Evolutionary conservation across 192 early-diverging fungal species (phyloP).

Genomic region (Coemansia sp.): DNA sequence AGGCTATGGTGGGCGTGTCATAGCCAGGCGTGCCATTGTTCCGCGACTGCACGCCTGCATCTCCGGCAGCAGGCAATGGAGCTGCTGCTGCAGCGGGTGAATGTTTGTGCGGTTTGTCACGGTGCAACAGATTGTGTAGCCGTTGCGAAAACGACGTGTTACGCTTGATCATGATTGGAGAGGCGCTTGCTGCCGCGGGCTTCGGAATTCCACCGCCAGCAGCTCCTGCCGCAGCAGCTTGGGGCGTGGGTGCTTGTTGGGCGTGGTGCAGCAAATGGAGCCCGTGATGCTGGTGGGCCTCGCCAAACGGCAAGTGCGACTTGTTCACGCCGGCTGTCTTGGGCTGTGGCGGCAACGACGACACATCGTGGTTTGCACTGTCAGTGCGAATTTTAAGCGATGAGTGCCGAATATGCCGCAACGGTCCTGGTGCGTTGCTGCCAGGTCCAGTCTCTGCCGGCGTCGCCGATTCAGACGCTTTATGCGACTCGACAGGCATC

Average conservation of each 20-base stretch:
- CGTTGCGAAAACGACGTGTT: conserved; percentile 53
- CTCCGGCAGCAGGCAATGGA: conserved; percentile 10
- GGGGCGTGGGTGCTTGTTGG: conserved; percentile 2
- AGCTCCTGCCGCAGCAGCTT: neutral
- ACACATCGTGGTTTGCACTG: conserved; percentile 21
- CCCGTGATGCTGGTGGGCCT: conserved; percentile 14
- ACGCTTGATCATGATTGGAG: conserved; percentile 50
- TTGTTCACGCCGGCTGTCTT: conserved; percentile 32
- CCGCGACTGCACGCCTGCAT: conserved; percentile 15
- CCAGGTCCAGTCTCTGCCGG: neutral
- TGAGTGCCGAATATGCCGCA: conserved; percentile 19
- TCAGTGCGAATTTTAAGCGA: conserved; percentile 42
- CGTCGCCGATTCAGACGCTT: neutral
- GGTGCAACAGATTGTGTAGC: conserved; percentile 48
- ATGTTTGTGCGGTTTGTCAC: conserved; percentile 41
- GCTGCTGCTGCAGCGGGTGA: neutral
- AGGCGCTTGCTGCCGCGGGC: conserved; percentile 7
- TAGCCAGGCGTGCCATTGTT: conserved; percentile 13
- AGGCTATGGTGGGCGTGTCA: conserved; percentile 47
- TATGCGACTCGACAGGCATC: neutral
- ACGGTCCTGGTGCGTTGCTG: conserved; percentile 3
- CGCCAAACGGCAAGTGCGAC: conserved; percentile 22
- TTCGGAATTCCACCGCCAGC: neutral
- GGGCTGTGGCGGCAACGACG: conserved; percentile 31
- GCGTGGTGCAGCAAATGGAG: conserved; percentile 1